Evolutionary conservation across 495 filamentous ascomycete species (phyloP).

Genomic region (Chaetomium cochliodes): DNA sequence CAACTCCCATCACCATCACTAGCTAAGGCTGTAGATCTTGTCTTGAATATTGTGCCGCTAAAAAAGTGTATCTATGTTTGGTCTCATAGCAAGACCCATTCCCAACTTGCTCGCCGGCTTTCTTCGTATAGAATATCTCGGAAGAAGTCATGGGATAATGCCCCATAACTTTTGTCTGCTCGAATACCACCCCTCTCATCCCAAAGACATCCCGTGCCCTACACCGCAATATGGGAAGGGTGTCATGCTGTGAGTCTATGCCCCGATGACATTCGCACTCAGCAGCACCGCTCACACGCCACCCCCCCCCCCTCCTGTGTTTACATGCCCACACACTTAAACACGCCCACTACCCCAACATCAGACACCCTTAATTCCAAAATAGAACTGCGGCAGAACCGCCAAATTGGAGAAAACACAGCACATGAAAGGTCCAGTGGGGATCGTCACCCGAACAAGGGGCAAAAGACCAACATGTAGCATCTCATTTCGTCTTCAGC

Average conservation of each 20-base stretch:
- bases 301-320: not conserved
- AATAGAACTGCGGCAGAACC: not conserved
- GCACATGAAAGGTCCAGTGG: not conserved
- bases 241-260: too few species aligned
- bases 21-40: not conserved
- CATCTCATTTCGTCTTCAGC: not conserved
- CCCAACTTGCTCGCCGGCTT: too few species aligned
- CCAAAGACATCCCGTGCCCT: too few species aligned
- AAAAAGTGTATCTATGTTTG: too few species aligned
- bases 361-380: not conserved
- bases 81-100: too few species aligned
- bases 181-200: too few species aligned
- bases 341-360: not conserved
- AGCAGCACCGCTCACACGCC: too few species aligned
- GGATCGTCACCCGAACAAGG: not conserved
- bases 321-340: not conserved
- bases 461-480: not conserved
- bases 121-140: too few species aligned
- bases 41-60: not conserved
- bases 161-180: too few species aligned
- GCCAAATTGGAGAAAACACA: not conserved
- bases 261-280: too few species aligned
- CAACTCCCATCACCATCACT: not conserved
- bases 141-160: too few species aligned
- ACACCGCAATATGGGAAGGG: too few species aligned